A percentile compares a stretch with the other conserved stretches of the same genome.
phyloP scores from a whole-genome alignment of 805 yeast genomes.

The Cephaloascus fragrans region DNA sequence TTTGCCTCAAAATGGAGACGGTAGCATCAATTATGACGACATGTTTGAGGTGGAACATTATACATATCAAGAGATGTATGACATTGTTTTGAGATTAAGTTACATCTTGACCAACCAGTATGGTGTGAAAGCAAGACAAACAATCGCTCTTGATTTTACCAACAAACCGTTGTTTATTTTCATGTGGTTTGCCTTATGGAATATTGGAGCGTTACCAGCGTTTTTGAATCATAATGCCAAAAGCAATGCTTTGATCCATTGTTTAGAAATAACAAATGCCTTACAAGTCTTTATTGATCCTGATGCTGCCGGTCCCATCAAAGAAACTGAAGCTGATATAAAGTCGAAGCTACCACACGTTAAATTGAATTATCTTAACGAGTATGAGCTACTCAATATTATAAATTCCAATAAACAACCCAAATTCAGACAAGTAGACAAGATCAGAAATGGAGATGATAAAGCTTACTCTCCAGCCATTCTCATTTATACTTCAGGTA shows the following conservation, averaged over 20 bases:
- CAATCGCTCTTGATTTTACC: conserved; percentile 66
- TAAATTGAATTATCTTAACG: conserved; percentile 40
- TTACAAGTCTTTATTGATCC: conserved; percentile 66
- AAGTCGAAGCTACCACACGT: conserved; percentile 24
- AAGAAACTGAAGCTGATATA: conserved; percentile 33
- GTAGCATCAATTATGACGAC: conserved; percentile 35
- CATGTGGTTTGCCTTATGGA: conserved; percentile 83
- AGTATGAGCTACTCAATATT: conserved; percentile 34
- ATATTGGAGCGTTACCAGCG: conserved; percentile 83
- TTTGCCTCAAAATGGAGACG: conserved; percentile 10
- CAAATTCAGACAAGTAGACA: conserved; percentile 43
- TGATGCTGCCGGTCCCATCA: conserved; percentile 45
- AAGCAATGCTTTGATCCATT: conserved; percentile 70
- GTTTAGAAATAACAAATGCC: conserved; percentile 60
- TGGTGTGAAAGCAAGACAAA: conserved; percentile 55
- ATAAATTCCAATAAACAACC: conserved; percentile 30
- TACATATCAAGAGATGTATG: conserved; percentile 64
- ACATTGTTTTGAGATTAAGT: conserved; percentile 56
- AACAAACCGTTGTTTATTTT: conserved; percentile 78
- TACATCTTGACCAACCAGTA: conserved; percentile 52
- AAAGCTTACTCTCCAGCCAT: conserved; percentile 55
- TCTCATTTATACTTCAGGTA: conserved; percentile 85
- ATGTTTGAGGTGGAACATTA: conserved; percentile 51
- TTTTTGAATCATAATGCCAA: conserved; percentile 73
- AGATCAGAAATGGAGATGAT: conserved; percentile 47